These are phyloP conservation scores for Xylariaceae sp. DNA, from an alignment of 2,329 filamentous ascomycete species.

Conservation along the genomic window DNA sequence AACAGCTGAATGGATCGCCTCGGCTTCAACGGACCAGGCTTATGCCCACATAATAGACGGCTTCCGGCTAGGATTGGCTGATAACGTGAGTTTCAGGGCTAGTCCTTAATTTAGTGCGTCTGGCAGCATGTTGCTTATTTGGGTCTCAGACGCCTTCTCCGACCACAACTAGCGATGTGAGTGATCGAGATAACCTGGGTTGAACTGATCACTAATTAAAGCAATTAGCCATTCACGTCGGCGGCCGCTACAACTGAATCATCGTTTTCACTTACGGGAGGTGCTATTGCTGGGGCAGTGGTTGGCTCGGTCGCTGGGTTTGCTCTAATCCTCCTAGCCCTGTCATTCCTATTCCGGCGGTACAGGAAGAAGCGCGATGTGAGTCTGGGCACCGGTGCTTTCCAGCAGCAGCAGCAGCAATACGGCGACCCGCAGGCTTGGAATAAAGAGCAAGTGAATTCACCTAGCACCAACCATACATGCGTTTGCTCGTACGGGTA, in stretches of 20 bases:
- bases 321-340: slow-evolving; percentile 6
- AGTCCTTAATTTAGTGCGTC: background rate
- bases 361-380: slow-evolving; percentile 4
- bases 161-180: background rate
- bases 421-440: background rate
- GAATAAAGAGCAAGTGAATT: slow-evolving; percentile 8
- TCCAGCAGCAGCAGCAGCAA: slow-evolving; percentile 2
- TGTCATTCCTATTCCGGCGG: slow-evolving; percentile 10
- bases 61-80: slow-evolving; percentile 1
- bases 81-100: slow-evolving; percentile 4
- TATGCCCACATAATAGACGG: slow-evolving; percentile 27
- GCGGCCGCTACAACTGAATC: background rate
- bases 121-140: background rate
- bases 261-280: slow-evolving; percentile 10
- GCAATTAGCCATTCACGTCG: background rate
- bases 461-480: background rate
- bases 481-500: background rate
- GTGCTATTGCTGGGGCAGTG: slow-evolving; percentile 15
- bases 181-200: background rate
- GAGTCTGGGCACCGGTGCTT: background rate
- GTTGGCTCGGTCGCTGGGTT: slow-evolving; percentile 9
- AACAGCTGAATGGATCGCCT: slow-evolving; percentile 15
- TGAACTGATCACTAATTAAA: background rate
- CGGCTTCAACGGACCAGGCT: slow-evolving; percentile 19
- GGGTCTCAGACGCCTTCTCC: background rate